These are phyloP conservation scores for Xylaria sp. DNA, from an alignment of 2,329 filamentous ascomycete genomes.

Conservation along the genomic window DNA sequence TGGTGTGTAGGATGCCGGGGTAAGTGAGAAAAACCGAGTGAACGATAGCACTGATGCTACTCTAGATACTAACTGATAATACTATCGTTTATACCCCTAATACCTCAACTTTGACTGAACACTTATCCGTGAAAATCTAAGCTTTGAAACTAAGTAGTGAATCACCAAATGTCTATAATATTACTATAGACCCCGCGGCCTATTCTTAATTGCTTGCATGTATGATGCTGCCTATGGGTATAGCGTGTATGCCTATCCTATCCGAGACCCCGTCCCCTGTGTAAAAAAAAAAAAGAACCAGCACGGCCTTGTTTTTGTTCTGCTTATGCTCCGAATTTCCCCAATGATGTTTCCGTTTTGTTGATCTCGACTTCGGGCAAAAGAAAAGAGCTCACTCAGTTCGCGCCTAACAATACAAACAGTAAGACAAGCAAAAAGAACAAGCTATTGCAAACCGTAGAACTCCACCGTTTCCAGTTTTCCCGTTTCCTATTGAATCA, in stretches of 20 bases:
- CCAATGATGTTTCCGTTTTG: conserved; percentile 16
- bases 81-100: too few species aligned
- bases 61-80: too few species aligned
- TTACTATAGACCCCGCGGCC: conserved; percentile 10
- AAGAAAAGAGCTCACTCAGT: background rate
- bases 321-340: conserved; percentile 11
- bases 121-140: background rate
- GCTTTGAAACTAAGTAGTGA: background rate
- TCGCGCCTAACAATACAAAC: conserved; percentile 7
- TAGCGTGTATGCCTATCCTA: conserved; percentile 8
- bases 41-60: too few species aligned
- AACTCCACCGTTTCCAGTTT: conserved; percentile 5
- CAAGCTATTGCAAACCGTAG: conserved; percentile 6
- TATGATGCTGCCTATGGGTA: conserved; percentile 23
- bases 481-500: conserved; percentile 20
- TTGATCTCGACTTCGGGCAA: conserved; percentile 1
- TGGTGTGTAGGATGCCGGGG: too few species aligned
- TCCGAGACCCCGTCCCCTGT: background rate
- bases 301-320: conserved; percentile 6
- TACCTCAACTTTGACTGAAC: too few species aligned
- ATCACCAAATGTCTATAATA: conserved; percentile 10
- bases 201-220: conserved; percentile 16
- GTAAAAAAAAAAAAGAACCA: too few species aligned
- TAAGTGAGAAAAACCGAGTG: too few species aligned
- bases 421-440: too few species aligned